phyloP scores from a whole-genome alignment of 306 rosid species.

The Begonia fuchsioides region DNA sequence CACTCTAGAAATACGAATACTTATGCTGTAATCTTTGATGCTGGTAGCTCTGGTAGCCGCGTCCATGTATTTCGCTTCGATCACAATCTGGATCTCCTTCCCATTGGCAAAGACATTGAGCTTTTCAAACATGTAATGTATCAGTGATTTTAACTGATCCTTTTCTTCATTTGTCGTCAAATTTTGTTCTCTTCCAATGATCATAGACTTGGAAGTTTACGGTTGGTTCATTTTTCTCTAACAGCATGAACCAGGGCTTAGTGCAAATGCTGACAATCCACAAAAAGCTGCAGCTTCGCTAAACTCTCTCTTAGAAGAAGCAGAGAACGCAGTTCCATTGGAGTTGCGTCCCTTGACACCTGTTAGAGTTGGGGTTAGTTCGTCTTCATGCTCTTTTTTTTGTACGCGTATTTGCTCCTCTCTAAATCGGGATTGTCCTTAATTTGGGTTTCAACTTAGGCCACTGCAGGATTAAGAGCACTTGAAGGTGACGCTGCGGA shows the following conservation, averaged over 20 bases:
- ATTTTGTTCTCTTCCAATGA: background rate
- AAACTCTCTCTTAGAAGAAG: conserved; percentile 38
- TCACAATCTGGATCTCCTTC: conserved; percentile 49
- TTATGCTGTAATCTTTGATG: conserved; percentile 83
- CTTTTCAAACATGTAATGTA: conserved; percentile 51
- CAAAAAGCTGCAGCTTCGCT: conserved; percentile 60
- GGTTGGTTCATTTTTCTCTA: background rate
- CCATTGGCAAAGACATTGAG: conserved; percentile 76
- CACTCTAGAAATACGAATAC: conserved; percentile 8
- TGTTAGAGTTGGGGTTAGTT: conserved; percentile 78
- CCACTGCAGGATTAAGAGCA: conserved; percentile 87
- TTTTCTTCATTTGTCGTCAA: background rate
- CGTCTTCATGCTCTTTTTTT: background rate
- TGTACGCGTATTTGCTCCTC: background rate
- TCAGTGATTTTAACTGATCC: no score
- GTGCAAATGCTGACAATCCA: conserved; percentile 59
- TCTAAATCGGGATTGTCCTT: background rate
- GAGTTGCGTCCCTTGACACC: conserved; percentile 59
- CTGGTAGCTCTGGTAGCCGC: conserved; percentile 99
- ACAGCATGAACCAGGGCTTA: conserved; percentile 54
- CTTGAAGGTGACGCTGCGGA: conserved; percentile 69
- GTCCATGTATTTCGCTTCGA: conserved; percentile 84
- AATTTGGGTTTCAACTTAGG: conserved; percentile 28
- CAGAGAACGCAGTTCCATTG: conserved; percentile 56
- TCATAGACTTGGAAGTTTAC: background rate